Base-by-base conservation (phyloP, 495 filamentous ascomycete species). In the Penicillium salamii region DNA sequence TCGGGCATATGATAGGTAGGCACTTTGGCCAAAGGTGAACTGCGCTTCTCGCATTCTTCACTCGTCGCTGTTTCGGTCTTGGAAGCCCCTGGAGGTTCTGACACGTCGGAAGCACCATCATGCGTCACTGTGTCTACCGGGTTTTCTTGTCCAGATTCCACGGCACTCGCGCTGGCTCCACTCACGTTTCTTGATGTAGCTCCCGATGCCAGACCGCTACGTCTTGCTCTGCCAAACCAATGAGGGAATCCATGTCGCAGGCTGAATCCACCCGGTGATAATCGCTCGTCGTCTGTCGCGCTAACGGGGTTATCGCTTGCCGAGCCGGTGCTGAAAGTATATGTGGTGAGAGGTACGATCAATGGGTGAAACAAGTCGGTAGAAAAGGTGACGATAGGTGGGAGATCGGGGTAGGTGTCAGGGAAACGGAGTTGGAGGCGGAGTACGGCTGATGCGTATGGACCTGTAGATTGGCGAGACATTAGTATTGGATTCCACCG, bases 291-390 rank as follows among this genome's bases (percentile, higher is more conserved):
- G 59, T 95, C 89, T 7, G 83, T 83, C 11, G 88, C 87, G 62
- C 87, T 91, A 34, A 88, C 84, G 0, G 88, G 88, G 21, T 86
- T 87, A 38, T 75, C 72, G 20, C 71, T 82, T 24, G 85, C 75
- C 5, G 84, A 78, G 50, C 84, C 81, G 18, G 88, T 90, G 38
- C 88, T 86, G 71, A 92, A 93, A 50, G 89, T 91, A 66, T 95
- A 90, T 2, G 90, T 95, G 5, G 90, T 96, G 12, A 92, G 76
- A 15, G 92, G 90, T 2, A 91, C 87, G 58, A 97, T 83, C 20
- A 98, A 78, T 11, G 92, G 93, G 68, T 98, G 92, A 66, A 96
- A 98, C 43, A 97, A 84, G 55, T 97, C 92, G 35, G 87, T 93
- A 21, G 81, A 75, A 65, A 98, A 95, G 33, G 84, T 91, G 40